A percentile compares a stretch with the other conserved stretches of the same genome.
Evolutionary conservation across 306 rosid genomes (phyloP).

Genomic region (Sindora glabra): DNA sequence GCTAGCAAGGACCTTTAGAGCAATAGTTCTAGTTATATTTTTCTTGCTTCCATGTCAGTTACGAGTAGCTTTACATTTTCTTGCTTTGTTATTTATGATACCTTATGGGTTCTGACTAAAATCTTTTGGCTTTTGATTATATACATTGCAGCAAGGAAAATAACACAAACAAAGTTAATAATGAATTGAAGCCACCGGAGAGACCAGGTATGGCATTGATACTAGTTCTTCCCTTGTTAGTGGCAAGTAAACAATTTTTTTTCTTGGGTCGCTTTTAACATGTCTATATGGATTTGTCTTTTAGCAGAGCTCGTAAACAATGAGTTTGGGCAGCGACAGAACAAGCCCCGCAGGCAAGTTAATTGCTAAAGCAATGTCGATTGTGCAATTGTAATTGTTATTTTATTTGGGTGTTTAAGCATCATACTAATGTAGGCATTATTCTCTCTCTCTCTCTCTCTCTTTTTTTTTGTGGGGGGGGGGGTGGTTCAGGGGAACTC

Average conservation of each 20-base stretch:
- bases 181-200: conserved; percentile 64
- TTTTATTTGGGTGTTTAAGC: neutral
- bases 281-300: neutral
- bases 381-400: neutral
- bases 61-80: neutral
- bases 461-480: neutral
- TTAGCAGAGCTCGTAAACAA: conserved; percentile 58
- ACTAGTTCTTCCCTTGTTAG: neutral
- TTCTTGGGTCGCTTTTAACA: neutral
- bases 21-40: neutral
- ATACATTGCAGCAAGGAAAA: conserved; percentile 62
- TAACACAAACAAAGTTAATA: conserved; percentile 39
- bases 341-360: conserved; percentile 87
- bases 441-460: neutral
- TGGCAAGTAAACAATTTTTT: neutral
- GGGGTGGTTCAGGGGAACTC: too few relatives aligned
- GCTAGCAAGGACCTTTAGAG: neutral
- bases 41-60: neutral
- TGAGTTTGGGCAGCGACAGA: conserved; percentile 84
- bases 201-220: conserved; percentile 52
- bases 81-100: neutral
- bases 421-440: neutral
- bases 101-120: neutral
- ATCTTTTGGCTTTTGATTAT: conserved; percentile 5
- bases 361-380: neutral